Evolutionary conservation across 2,329 filamentous ascomycete species (phyloP).

Genomic region (Coleophoma cylindrospora): DNA sequence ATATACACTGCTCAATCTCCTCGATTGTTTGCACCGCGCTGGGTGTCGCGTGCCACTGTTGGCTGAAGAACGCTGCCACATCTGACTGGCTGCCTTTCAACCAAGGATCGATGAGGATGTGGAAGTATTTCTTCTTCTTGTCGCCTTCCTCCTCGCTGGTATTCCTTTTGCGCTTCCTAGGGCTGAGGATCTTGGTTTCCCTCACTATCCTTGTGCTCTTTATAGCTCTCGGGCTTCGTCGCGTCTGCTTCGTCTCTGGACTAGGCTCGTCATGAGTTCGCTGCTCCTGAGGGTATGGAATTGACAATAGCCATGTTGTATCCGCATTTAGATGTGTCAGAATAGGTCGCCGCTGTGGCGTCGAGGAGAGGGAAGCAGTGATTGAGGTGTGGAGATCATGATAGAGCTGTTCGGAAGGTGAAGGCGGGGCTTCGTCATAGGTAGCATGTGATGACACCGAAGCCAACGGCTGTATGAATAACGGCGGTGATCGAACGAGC

Average conservation of each 20-base stretch:
- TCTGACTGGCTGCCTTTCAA: constrained; percentile 57
- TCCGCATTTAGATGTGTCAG: constrained; percentile 64
- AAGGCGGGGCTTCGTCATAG: not conserved
- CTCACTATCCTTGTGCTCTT: not conserved
- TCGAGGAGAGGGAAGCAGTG: not conserved
- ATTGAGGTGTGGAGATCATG: not conserved
- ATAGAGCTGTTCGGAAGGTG: not conserved
- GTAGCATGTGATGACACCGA: no score
- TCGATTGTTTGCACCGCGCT: constrained; percentile 48
- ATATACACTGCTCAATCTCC: constrained; percentile 47
- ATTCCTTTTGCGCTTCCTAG: not conserved
- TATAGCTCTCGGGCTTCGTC: no score
- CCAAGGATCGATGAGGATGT: constrained; percentile 64
- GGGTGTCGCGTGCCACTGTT: constrained; percentile 55
- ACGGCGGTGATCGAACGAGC: no score
- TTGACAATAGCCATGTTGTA: constrained; percentile 62
- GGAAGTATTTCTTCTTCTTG: constrained; percentile 42
- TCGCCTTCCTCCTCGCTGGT: not conserved
- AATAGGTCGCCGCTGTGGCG: constrained; percentile 34
- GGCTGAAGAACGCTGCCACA: constrained; percentile 59
- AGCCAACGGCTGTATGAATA: no score
- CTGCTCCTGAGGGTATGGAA: constrained; percentile 40
- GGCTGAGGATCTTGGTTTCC: not conserved
- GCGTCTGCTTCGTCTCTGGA: no score
- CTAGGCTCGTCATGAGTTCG: not conserved